Evolutionary conservation across 1,284 basidiomycete species (phyloP).

Genomic region (Irpex sp.): DNA sequence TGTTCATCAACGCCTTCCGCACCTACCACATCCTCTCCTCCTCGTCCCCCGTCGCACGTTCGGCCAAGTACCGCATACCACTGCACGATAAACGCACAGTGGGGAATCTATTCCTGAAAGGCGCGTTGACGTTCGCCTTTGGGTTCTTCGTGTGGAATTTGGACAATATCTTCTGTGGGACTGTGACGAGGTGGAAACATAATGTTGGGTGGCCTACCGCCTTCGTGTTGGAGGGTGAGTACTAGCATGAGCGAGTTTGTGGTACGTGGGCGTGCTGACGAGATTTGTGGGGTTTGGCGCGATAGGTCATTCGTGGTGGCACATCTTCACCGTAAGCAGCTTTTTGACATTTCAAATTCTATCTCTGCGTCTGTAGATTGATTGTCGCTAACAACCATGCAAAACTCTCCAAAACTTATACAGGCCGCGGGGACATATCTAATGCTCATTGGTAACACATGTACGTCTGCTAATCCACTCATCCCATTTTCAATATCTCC

Average conservation of each 20-base stretch:
- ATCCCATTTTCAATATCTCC: constrained; percentile 1
- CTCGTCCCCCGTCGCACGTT: constrained; percentile 20
- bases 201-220: constrained; percentile 55
- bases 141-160: constrained; percentile 67
- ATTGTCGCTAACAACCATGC: no score
- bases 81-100: constrained; percentile 35
- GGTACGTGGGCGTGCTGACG: neutral
- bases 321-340: constrained; percentile 51
- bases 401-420: neutral
- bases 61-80: constrained; percentile 37
- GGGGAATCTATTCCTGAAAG: constrained; percentile 38
- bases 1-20: constrained; percentile 41
- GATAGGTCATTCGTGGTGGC: constrained; percentile 68
- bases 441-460: constrained; percentile 55
- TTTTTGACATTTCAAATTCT: neutral
- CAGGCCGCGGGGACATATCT: constrained; percentile 56
- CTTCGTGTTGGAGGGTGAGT: constrained; percentile 56
- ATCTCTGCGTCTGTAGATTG: no score
- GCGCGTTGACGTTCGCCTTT: constrained; percentile 43
- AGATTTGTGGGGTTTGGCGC: neutral
- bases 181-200: constrained; percentile 49
- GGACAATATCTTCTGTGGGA: constrained; percentile 62
- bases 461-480: constrained; percentile 31
- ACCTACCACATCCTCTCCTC: constrained; percentile 44
- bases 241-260: neutral